Base-by-base conservation (phyloP, 2,329 filamentous ascomycete species). In the Boeremia lycopersici region DNA sequence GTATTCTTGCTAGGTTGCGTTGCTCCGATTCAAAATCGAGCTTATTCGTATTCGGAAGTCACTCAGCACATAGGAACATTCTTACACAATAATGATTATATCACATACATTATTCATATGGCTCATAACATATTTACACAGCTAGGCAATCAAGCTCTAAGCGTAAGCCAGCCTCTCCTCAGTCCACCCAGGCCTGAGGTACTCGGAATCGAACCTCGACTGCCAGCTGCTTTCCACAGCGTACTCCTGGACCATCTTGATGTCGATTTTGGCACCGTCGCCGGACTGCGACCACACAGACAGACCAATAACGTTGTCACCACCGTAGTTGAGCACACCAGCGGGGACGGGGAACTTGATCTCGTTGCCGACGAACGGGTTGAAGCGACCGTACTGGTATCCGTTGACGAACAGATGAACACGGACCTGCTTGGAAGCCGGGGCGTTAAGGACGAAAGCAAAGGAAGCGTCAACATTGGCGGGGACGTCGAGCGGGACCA, bases 341-440 rank as follows among this genome's bases (percentile, higher is more conserved):
- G 82, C 81, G 1, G 83, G 84, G 2, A 88, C 82, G 0, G 85
- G 85, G 62, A 85, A 88, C 13, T 79, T 75, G 13, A 82, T 76
- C 72, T 88, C 85, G 41, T 86, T 82, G 0, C 86, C 86, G 34
- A 88, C 84, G 44, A 82, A 79, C 0, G 85, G 84, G 55, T 83
- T 81, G 63, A 81, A 87, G 7, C 83, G 79, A 2, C 82, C 85
- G 60, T 85, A 87, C 64, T 87, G 84, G 62, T 87, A 88, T 0
- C 85, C 85, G 50, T 88, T 88, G n/a, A 87, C 79, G 50, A 84
- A 87, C 2, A 88, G 67, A 61, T 85, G 79, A 0, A 80, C 82
- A 10, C 85, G 78, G 11, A 83, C 78, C 0, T 77, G 76, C 13
- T 74, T 71, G 6, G 76, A 74, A 0, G 73, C 69, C 0, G 79